These are phyloP conservation scores for Eucalyptus sp. DNA, from an alignment of 345 rosid species.

Conservation along the genomic window DNA sequence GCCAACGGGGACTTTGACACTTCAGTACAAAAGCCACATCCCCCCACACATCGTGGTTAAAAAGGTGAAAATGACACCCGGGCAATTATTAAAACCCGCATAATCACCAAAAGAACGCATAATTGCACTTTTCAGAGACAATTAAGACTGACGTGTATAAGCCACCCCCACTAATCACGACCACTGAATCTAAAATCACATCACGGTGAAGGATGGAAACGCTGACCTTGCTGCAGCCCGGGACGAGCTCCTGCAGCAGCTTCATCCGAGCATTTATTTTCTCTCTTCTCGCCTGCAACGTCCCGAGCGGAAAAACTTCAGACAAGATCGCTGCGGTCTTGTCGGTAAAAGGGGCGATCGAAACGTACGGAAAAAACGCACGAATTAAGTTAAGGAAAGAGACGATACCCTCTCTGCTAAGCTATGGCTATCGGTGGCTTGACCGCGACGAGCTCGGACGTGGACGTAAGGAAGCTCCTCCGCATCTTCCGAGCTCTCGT, in stretches of 20 bases:
- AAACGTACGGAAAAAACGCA: not conserved
- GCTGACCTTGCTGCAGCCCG: constrained; percentile 70
- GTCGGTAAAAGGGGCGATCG: not conserved
- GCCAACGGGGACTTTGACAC: not conserved
- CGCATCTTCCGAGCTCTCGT: constrained; percentile 20
- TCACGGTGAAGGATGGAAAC: not conserved
- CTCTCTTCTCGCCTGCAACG: constrained; percentile 53
- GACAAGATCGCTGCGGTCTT: not conserved
- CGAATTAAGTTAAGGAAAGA: not conserved
- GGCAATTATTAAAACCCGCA: constrained; percentile 13
- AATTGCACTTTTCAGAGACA: constrained; percentile 11
- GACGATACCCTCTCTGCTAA: constrained; percentile 49
- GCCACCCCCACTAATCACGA: not conserved
- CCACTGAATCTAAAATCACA: constrained; percentile 15
- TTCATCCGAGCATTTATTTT: constrained; percentile 59
- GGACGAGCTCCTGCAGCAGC: constrained; percentile 57
- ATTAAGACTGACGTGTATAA: not conserved
- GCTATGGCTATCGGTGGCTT: constrained; percentile 68
- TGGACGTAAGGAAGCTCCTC: constrained; percentile 56
- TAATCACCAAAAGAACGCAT: constrained; percentile 6
- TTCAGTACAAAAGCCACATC: constrained; percentile 14
- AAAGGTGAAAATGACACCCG: constrained; percentile 37
- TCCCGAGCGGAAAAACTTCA: not conserved
- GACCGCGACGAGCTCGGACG: constrained; percentile 62
- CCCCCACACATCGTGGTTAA: not conserved